Evolutionary conservation across 139 green algal genomes (phyloP), one percentile per base, ranked within the genome.

Genomic region (Penium margaritaceum): DNA sequence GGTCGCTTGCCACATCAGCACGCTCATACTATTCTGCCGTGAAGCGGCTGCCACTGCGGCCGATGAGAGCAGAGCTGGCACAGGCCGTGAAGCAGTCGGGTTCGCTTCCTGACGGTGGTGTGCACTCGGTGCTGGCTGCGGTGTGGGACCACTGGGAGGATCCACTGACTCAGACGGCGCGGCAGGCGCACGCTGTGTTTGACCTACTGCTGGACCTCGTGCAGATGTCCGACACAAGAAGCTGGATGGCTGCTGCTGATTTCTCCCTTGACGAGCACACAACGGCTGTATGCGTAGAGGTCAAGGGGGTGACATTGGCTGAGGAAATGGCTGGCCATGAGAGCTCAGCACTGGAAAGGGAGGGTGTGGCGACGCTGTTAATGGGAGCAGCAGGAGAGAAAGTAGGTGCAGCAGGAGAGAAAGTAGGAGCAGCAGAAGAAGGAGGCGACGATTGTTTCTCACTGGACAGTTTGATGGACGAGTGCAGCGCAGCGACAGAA

Each of bases 111-210:
- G 24, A 19, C 33, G 33, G 33, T 30, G 41, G 6, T 27, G 60
- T 76, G 43, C 32, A 60, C 14, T 21, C 68, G 15, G 38, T 85
- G 14, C 34, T 83, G 76, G n/a, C 5, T 1, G 69, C 67, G 3
- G 69, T 84, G 43, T 86, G 78, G 72, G 47, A 71, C 36, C 77
- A 82, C 67, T 84, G 71, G 78, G 81, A 86, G 43, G 81, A 86
- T 44, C 78, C 78, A 15, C 66, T 86, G n/a, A 65, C 65, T 46
- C 78, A 84, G 74, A 84, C 81, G 19, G 72, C 81, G 1, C 74
- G 72, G 57, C 61, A 84, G 39, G 78, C 65, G 33, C 81, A 86
- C 5, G 47, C 38, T 7, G 39, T 58, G 27, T 84, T 85, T 14
- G 70, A 82, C 35, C 29, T 81, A 21, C 67, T 70, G 29, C 39